These are phyloP conservation scores for Rubia yunnanensis DNA, from an alignment of 257 asterid species.

Conservation along the genomic window DNA sequence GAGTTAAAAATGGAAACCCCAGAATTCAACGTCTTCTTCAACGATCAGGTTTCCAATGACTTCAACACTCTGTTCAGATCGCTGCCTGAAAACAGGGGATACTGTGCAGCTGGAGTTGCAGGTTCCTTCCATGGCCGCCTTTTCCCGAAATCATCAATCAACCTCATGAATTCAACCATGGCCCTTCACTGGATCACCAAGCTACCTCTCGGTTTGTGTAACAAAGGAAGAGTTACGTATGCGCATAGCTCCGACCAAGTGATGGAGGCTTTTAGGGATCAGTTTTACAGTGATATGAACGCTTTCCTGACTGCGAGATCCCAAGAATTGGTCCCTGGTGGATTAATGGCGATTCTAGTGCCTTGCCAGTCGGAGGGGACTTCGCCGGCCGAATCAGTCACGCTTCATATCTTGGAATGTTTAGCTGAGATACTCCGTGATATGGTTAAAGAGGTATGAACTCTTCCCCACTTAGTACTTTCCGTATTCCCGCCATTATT, in stretches of 20 bases:
- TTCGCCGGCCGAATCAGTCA: background rate
- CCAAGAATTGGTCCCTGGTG: slow-evolving; percentile 1
- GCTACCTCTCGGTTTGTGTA: background rate
- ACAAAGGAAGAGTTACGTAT: slow-evolving; percentile 3
- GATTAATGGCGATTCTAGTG: background rate
- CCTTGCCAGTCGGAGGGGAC: slow-evolving; percentile 5
- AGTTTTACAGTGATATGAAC: background rate
- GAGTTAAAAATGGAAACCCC: background rate
- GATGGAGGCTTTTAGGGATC: background rate
- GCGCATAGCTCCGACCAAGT: background rate
- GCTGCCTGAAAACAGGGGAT: background rate
- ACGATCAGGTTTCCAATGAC: background rate
- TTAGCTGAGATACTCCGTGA: slow-evolving; percentile 8
- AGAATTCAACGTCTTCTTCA: background rate
- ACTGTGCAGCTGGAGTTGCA: background rate
- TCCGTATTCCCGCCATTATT: too few species aligned
- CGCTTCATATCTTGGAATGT: background rate
- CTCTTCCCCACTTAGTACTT: too few species aligned
- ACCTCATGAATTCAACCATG: background rate
- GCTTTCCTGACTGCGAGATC: slow-evolving; percentile 5
- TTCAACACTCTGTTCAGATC: background rate
- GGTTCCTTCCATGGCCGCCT: background rate
- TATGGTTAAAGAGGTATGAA: slow-evolving; percentile 16
- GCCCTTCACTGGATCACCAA: background rate
- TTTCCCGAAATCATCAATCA: background rate